Base-by-base conservation (phyloP, 768 basidiomycete genomes). In the Gloeostereum incarnatum region DNA sequence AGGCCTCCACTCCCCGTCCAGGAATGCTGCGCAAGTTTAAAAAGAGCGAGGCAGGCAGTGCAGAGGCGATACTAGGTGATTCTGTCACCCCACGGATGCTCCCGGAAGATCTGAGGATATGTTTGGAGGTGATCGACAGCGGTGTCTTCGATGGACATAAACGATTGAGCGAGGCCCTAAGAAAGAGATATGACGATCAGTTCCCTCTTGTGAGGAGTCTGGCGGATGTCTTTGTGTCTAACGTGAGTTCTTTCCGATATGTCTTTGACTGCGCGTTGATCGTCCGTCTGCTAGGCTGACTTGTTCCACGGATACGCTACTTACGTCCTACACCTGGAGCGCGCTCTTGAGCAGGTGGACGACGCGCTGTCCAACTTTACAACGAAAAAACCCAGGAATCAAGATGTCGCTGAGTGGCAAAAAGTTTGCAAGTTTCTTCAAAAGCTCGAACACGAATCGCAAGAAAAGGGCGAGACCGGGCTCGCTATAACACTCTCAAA, bases 401-500 rank as follows among this genome's bases (percentile, higher is more conserved):
- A 88, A 50, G 83, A 89, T 40, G 69, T 73, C 2, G 77, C 73
- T 9, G 81, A 87, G 45, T 85, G 86, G 79, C 61, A 81, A 43
- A 83, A 78, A 53, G 73, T 87, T 27, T 81, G 84, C 63, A 75
- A 76, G 47, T 71, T 73, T 39, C 58, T 90, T 35, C 81, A 80
- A 51, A 74, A 71, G 33, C 68, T 96, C 13, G 96, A 99, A 58
- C 75, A 81, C 48, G 61, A 62, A 18, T 89, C 94, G 1, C 68
- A 69, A 32, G 86, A 88, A 40, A 84, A 84, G 52, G 93, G 91
- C 41, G 94, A 97, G 63, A 92, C 89, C 1, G 91, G 92, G 2
- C 69, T 99, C 39, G 85, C 90, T 24, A 99, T 99, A 55, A 89
- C 89, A 0, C 68, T 98, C 7, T 93, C 90, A 14, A 98, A 98